A percentile compares a stretch with the other conserved stretches of the same genome.
These are phyloP conservation scores for Fusarium nisikadoi DNA, from an alignment of 2,329 filamentous ascomycete species.

Conservation along the genomic window DNA sequence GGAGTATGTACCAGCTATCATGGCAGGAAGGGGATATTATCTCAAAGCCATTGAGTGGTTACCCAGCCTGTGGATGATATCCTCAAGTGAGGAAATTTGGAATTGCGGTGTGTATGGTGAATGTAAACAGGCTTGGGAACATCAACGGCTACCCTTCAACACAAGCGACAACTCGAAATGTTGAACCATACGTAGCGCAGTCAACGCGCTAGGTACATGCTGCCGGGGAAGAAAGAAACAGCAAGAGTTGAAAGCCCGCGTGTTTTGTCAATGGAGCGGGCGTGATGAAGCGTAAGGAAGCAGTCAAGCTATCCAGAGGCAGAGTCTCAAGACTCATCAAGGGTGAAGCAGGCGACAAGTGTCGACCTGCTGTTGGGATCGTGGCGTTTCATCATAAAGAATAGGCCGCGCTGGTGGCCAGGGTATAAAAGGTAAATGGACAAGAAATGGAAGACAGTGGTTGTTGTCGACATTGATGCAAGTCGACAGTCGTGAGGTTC, in stretches of 20 bases:
- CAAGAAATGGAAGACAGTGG: conserved; percentile 35
- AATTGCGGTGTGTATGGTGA: not conserved
- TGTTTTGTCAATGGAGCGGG: conserved; percentile 34
- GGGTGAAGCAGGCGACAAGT: conserved; percentile 38
- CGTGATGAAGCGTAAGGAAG: conserved; percentile 43
- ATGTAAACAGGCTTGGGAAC: conserved; percentile 14
- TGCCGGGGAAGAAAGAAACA: conserved; percentile 41
- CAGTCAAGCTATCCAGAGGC: conserved; percentile 42
- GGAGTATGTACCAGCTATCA: conserved; percentile 28
- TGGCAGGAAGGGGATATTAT: conserved; percentile 30
- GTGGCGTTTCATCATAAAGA: conserved; percentile 45
- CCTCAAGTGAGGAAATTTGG: conserved; percentile 1
- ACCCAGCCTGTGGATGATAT: conserved; percentile 28
- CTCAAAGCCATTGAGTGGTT: conserved; percentile 39
- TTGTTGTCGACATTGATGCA: conserved; percentile 22
- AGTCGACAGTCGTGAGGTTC: conserved; percentile 27
- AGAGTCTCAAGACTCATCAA: conserved; percentile 42
- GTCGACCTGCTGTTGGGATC: conserved; percentile 38
- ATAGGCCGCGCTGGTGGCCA: conserved; percentile 28
- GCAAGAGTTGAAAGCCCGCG: conserved; percentile 34
- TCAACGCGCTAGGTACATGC: conserved; percentile 45
- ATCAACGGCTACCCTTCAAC: conserved; percentile 34
- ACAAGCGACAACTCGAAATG: conserved; percentile 7
- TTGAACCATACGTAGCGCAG: conserved; percentile 37
- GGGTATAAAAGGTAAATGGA: conserved; percentile 30